A percentile compares a stretch with the other conserved stretches of the same genome.
Conservation (phyloP, 192 early-diverging fungal species). For the Coemansia sp. region DNA sequence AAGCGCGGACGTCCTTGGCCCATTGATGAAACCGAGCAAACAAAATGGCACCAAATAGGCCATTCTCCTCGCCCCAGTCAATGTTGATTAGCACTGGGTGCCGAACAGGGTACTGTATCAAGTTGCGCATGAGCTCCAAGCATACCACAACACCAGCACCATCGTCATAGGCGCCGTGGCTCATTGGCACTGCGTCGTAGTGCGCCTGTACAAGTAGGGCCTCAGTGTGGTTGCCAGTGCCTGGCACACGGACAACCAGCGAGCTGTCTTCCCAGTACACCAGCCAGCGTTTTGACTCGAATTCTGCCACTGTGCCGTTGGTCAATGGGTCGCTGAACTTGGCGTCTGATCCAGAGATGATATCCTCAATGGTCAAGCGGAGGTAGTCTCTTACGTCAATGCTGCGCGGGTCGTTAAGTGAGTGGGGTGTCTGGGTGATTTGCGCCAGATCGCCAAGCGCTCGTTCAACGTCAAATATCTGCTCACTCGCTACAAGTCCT, state of each 20-base stretch:
- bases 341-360: slow-evolving; percentile 23
- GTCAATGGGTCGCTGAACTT: slow-evolving; percentile 33
- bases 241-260: slow-evolving; percentile 63
- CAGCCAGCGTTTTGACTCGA: slow-evolving; percentile 24
- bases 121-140: slow-evolving; percentile 66
- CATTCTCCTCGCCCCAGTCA: slow-evolving; percentile 72
- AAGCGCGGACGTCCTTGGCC: slow-evolving; percentile 63
- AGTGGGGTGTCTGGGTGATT: slow-evolving; percentile 49
- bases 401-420: slow-evolving; percentile 54
- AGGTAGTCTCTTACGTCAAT: slow-evolving; percentile 50
- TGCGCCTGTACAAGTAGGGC: slow-evolving; percentile 70
- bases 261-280: slow-evolving; percentile 60
- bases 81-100: slow-evolving; percentile 71
- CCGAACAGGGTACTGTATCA: slow-evolving; percentile 60
- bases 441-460: slow-evolving; percentile 37
- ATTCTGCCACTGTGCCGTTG: slow-evolving; percentile 38
- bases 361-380: slow-evolving; percentile 25
- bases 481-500: not conserved
- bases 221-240: slow-evolving; percentile 50
- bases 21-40: slow-evolving; percentile 68
- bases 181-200: slow-evolving; percentile 69
- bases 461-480: slow-evolving; percentile 38
- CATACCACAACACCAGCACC: slow-evolving; percentile 66
- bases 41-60: slow-evolving; percentile 62
- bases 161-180: slow-evolving; percentile 72